These are phyloP conservation scores for Trichophaea hybrida DNA, from an alignment of 2,329 filamentous ascomycete genomes.

Conservation along the genomic window DNA sequence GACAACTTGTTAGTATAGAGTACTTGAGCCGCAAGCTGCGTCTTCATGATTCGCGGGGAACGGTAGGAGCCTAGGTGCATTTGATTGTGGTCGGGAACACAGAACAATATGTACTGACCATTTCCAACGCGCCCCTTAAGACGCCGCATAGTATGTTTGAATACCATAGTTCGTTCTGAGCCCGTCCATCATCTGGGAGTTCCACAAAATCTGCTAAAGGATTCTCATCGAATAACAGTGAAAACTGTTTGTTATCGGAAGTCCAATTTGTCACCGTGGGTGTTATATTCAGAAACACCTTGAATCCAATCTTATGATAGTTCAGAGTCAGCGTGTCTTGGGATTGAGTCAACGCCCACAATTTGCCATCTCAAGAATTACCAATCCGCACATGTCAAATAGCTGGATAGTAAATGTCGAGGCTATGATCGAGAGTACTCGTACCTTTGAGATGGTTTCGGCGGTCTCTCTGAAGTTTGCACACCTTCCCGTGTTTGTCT, in stretches of 20 bases:
- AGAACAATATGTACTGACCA: slow-evolving; percentile 45
- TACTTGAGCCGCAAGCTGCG: neutral
- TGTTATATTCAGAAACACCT: slow-evolving; percentile 96
- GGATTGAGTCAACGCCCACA: too few relatives aligned
- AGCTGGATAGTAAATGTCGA: too few relatives aligned
- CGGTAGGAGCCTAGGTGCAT: neutral
- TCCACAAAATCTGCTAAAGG: slow-evolving; percentile 95
- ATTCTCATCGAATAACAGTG: slow-evolving; percentile 90
- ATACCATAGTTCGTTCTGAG: slow-evolving; percentile 96
- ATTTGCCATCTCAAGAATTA: too few relatives aligned
- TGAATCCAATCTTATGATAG: slow-evolving; percentile 68
- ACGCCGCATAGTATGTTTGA: slow-evolving; percentile 95
- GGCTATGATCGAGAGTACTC: neutral
- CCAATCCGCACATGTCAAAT: too few relatives aligned
- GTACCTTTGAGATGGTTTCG: slow-evolving; percentile 85
- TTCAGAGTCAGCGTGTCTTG: neutral
- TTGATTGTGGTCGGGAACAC: neutral
- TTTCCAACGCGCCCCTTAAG: slow-evolving; percentile 77
- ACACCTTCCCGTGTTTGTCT: slow-evolving; percentile 80
- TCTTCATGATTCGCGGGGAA: slow-evolving; percentile 12
- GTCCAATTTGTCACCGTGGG: slow-evolving; percentile 92
- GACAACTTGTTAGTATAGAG: too few relatives aligned
- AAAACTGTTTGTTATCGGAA: slow-evolving; percentile 90
- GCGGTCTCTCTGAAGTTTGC: slow-evolving; percentile 89
- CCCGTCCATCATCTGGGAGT: slow-evolving; percentile 82